Base-by-base conservation (phyloP, 768 basidiomycete genomes). In the Exsudoporus frostii region DNA sequence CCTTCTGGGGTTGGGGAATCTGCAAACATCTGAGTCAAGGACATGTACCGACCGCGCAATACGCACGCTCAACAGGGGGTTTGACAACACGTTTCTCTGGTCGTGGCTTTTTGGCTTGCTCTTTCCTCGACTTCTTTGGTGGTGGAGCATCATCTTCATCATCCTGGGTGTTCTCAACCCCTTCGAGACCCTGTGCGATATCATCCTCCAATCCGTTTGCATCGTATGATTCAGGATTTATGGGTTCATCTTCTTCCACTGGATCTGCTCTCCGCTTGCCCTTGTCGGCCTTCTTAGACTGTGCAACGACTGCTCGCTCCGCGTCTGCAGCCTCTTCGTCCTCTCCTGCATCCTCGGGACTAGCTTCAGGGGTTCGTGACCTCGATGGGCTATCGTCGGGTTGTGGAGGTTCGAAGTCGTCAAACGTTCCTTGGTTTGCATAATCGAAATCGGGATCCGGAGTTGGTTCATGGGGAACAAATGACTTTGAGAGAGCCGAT, bases 81-180 rank as follows among this genome's bases (percentile, higher is more conserved):
- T 38, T 55, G n/a, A 54, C 25, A 1, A 60, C 43, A 25, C 65
- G 58, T 55, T 62, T 63, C 54, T 59, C 43, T 51, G 54, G 8
- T 33, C 64, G 43, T 57, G 73, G 57, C 58, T 69, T 59, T 61
- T 55, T 54, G 36, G 56, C 68, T 66, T 14, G 38, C 25, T 68
- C 66, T n/a, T 62, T 56, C 45, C 52, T 66, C n/a, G 44, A 9
- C 27, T 69, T 72, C 56, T 72, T 70, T 32, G 55, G 29, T 11
- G 58, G 63, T 3, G 68, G 70, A 24, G 33, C 22, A 36, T 69
- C 58, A 36, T 65, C 75, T 7, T 79, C 80, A 17, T 76, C 72
- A 22, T 79, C 73, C 50, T 75, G 85, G 58, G 83, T 79, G 51
- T 77, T 81, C 63, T 74, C 79, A 30, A 75, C 77, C 0, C 68